These are phyloP conservation scores for Penicillium thymicola DNA, from an alignment of 2,329 filamentous ascomycete genomes.

Conservation along the genomic window DNA sequence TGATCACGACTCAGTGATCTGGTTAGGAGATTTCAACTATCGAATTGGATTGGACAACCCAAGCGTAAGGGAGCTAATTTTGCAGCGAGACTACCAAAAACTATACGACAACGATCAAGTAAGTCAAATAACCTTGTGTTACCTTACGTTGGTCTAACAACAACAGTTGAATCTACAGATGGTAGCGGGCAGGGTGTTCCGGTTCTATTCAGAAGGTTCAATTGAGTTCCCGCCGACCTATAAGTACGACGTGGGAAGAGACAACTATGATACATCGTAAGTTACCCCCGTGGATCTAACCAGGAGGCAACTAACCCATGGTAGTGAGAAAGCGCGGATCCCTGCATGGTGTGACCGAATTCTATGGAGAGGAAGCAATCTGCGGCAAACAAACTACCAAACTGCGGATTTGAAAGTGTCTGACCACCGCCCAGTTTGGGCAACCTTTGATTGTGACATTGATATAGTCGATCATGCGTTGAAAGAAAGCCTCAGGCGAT, in stretches of 20 bases:
- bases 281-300: constrained; percentile 28
- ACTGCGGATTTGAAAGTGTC: constrained; percentile 82
- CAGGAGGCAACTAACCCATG: constrained; percentile 29
- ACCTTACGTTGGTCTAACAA: constrained; percentile 10
- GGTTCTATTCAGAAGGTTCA: constrained; percentile 83
- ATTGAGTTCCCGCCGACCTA: constrained; percentile 93
- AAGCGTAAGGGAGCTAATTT: constrained; percentile 69
- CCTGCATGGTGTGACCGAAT: constrained; percentile 97
- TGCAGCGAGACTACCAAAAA: constrained; percentile 67
- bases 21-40: constrained; percentile 98
- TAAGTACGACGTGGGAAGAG: constrained; percentile 86
- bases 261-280: constrained; percentile 87
- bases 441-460: constrained; percentile 79
- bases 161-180: constrained; percentile 87
- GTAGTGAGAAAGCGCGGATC: constrained; percentile 83
- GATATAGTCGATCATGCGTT: constrained; percentile 72
- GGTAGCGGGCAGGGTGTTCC: constrained; percentile 86
- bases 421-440: constrained; percentile 94
- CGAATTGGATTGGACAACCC: constrained; percentile 83
- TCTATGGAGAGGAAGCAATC: constrained; percentile 76
- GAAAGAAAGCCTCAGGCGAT: constrained; percentile 68
- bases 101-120: constrained; percentile 91
- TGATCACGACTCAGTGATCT: constrained; percentile 86
- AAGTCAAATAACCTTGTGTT: constrained; percentile 10
- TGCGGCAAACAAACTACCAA: constrained; percentile 79